Conservation (phyloP, 2,329 filamentous ascomycete genomes). For the Zymoseptoria tritici region DNA sequence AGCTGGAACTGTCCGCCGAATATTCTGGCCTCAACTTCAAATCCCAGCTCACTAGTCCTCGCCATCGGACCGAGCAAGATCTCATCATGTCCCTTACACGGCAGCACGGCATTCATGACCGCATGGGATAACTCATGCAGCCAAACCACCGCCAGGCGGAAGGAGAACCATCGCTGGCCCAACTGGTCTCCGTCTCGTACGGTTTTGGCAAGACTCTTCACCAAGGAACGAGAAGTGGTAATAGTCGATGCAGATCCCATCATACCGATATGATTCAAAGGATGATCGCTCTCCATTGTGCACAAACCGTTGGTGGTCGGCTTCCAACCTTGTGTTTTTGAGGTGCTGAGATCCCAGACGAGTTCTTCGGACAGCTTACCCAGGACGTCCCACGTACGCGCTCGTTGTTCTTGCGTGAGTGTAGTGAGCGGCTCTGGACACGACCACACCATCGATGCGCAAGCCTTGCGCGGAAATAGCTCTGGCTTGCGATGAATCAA, state of each 20-base stretch:
- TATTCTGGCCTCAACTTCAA: not conserved
- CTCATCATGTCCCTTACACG: not conserved
- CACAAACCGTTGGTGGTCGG: not conserved
- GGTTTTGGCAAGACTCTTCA: not conserved
- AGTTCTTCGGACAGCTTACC: not conserved
- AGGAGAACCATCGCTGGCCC: not conserved
- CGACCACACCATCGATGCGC: not conserved
- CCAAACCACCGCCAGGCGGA: not conserved
- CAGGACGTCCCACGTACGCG: not conserved
- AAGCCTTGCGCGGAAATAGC: not conserved
- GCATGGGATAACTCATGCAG: not conserved
- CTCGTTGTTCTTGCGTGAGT: not conserved
- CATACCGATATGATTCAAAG: not conserved
- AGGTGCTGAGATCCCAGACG: not conserved
- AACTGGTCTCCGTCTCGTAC: not conserved
- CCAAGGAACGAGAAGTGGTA: not conserved
- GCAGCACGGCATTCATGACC: not conserved
- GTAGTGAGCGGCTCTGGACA: not conserved
- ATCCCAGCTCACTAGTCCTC: not conserved
- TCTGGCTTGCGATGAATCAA: not conserved
- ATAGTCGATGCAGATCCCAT: not conserved
- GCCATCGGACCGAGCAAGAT: not conserved
- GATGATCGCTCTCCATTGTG: not conserved
- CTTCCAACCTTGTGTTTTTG: not conserved
- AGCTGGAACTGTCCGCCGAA: not conserved